Percentiles rank a stretch among this genome's conserved stretches.
phyloP scores from a whole-genome alignment of 208 protist genomes.

The Blastocrithidia nonstop region DNA sequence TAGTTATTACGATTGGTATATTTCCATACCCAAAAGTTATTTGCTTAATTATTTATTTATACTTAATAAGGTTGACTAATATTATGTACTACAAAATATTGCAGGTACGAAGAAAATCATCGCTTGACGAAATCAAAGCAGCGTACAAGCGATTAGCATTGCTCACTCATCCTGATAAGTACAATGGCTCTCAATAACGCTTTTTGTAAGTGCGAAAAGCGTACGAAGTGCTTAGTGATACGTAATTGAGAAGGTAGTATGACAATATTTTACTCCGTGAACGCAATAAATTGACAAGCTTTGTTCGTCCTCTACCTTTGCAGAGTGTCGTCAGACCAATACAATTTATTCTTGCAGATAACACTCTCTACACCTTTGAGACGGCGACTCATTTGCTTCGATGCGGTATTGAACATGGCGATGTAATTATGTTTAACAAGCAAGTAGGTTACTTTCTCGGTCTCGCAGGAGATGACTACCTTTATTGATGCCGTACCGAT shows the following conservation, averaged over 20 bases:
- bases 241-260: slow-evolving; percentile 86
- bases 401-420: slow-evolving; percentile 53
- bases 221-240: slow-evolving; percentile 92
- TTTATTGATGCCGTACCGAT: slow-evolving; percentile 59
- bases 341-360: slow-evolving; percentile 39
- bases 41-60: too few relatives aligned
- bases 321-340: slow-evolving; percentile 18
- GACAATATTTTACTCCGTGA: slow-evolving; percentile 44
- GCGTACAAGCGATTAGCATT: slow-evolving; percentile 73
- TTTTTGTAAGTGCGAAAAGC: slow-evolving; percentile 86
- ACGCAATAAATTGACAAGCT: slow-evolving; percentile 21
- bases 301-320: slow-evolving; percentile 35
- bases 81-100: slow-evolving; percentile 60
- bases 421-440: slow-evolving; percentile 49
- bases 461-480: slow-evolving; percentile 42
- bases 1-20: too few relatives aligned
- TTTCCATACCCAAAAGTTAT: too few relatives aligned
- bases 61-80: too few relatives aligned
- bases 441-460: slow-evolving; percentile 58
- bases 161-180: slow-evolving; percentile 70
- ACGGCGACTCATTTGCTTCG: slow-evolving; percentile 29
- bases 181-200: slow-evolving; percentile 30
- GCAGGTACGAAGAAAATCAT: slow-evolving; percentile 37
- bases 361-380: slow-evolving; percentile 67
- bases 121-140: slow-evolving; percentile 61